Evolutionary conservation across 2,329 filamentous ascomycete species (phyloP).

Genomic region (Neonectria punicea): DNA sequence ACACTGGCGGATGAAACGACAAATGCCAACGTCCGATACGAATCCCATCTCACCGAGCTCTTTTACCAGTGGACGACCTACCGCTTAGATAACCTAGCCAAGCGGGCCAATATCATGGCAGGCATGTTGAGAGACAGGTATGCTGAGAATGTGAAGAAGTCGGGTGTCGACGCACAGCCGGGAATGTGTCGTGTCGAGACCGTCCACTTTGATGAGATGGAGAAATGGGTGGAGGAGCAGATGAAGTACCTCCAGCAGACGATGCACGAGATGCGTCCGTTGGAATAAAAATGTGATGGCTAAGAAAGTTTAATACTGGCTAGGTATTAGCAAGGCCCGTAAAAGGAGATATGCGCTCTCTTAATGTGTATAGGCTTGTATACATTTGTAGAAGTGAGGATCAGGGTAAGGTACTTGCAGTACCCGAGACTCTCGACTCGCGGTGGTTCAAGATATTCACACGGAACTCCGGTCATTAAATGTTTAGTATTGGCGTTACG

Average conservation of each 20-base stretch:
- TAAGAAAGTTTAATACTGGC: no score
- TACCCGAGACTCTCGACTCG: no score
- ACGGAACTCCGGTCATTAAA: no score
- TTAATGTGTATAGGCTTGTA: background rate
- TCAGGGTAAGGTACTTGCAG: no score
- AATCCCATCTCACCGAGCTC: constrained; percentile 42
- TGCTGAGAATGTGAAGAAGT: constrained; percentile 35
- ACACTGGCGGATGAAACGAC: constrained; percentile 54
- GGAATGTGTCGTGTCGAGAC: constrained; percentile 43
- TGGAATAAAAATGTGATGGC: background rate
- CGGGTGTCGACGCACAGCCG: constrained; percentile 34
- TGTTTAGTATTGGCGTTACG: no score
- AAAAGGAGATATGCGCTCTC: background rate
- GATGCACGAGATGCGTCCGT: constrained; percentile 43
- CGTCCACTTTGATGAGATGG: constrained; percentile 38
- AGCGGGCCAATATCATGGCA: constrained; percentile 31
- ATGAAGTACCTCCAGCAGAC: constrained; percentile 46
- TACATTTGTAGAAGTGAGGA: background rate
- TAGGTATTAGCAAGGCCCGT: background rate
- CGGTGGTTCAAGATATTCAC: no score
- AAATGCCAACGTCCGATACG: constrained; percentile 41
- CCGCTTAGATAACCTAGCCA: constrained; percentile 40
- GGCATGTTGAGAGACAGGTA: constrained; percentile 38
- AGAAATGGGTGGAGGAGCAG: constrained; percentile 42
- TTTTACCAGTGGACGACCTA: constrained; percentile 47